Percentiles rank a stretch among this genome's conserved stretches.
Conservation (phyloP, 1,139 yeast genomes). For the Yamadazyma atmosphaerica region DNA sequence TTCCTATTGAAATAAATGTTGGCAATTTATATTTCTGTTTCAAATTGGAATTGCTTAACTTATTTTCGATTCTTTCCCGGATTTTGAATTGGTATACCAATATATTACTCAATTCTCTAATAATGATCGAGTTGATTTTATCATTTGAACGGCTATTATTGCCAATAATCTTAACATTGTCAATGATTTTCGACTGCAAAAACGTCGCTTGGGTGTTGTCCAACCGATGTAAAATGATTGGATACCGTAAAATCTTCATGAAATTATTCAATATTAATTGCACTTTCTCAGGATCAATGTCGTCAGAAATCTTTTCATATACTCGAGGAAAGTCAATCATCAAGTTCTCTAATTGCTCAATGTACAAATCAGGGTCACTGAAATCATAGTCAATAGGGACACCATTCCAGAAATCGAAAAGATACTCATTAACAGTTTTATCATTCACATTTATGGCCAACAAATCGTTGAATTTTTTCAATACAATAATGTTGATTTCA, state of each 20-base stretch:
- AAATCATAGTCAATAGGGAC: slow-evolving; percentile 63
- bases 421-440: slow-evolving; percentile 33
- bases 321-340: slow-evolving; percentile 52
- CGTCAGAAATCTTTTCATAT: slow-evolving; percentile 28
- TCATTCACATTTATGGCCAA: slow-evolving; percentile 18
- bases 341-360: slow-evolving; percentile 54
- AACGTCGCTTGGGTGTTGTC: slow-evolving; percentile 54
- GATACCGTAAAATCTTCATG: slow-evolving; percentile 65
- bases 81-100: slow-evolving; percentile 60
- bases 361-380: slow-evolving; percentile 47
- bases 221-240: slow-evolving; percentile 51
- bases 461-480: slow-evolving; percentile 52
- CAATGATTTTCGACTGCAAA: slow-evolving; percentile 53
- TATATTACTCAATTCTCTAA: slow-evolving; percentile 55
- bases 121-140: slow-evolving; percentile 42
- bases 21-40: slow-evolving; percentile 51
- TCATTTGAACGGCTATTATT: slow-evolving; percentile 16
- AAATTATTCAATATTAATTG: slow-evolving; percentile 43
- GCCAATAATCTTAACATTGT: slow-evolving; percentile 30
- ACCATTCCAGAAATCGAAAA: slow-evolving; percentile 65
- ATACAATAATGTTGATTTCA: slow-evolving; percentile 52
- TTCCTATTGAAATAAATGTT: slow-evolving; percentile 65
- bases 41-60: slow-evolving; percentile 25
- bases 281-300: slow-evolving; percentile 33
- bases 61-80: slow-evolving; percentile 50